These are phyloP conservation scores for Gnaphalium uliginosum DNA, from an alignment of 129 eudicot genomes.

Conservation along the genomic window DNA sequence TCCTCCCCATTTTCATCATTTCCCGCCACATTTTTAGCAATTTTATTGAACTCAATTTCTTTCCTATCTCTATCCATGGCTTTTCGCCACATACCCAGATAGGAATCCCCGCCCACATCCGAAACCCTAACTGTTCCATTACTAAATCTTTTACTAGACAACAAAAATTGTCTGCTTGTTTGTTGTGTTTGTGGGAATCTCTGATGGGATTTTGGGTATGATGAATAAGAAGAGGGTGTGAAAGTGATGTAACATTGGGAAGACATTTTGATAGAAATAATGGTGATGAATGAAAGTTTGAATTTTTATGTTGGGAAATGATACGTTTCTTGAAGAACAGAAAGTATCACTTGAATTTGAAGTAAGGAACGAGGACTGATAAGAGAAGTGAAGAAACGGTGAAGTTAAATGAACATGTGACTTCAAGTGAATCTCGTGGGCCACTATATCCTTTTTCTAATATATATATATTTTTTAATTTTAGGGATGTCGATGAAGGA, in stretches of 20 bases:
- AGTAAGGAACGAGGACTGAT: not conserved
- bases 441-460: not conserved
- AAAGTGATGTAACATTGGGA: constrained; percentile 28
- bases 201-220: not conserved
- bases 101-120: constrained; percentile 55
- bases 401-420: not conserved
- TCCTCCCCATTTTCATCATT: constrained; percentile 37
- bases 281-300: constrained; percentile 6
- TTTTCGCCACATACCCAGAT: constrained; percentile 83
- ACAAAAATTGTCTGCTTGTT: constrained; percentile 12
- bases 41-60: constrained; percentile 48
- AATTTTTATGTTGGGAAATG: not conserved
- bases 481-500: too few relatives aligned
- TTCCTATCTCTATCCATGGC: constrained; percentile 75
- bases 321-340: constrained; percentile 26
- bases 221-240: not conserved
- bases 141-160: constrained; percentile 5
- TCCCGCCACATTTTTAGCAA: constrained; percentile 36
- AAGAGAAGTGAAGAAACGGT: constrained; percentile 4
- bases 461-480: too few relatives aligned
- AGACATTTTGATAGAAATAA: constrained; percentile 18
- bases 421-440: constrained; percentile 31
- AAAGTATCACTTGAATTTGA: constrained; percentile 33
- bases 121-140: constrained; percentile 27
- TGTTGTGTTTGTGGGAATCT: not conserved